phyloP scores from a whole-genome alignment of 2,329 filamentous ascomycete species.

The Microsporum canis region DNA sequence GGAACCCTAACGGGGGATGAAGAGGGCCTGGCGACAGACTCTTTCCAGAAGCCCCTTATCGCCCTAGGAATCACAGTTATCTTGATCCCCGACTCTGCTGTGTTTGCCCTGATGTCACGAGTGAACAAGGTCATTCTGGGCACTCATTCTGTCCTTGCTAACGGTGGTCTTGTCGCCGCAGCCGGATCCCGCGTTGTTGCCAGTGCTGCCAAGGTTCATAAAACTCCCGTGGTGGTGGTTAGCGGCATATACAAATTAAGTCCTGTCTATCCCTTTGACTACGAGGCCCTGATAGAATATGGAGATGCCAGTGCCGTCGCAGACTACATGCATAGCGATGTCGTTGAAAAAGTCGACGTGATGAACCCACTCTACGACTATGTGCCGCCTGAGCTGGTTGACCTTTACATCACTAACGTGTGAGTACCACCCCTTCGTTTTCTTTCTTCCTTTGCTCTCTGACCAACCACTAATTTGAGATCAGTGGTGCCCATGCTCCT shows the following conservation, averaged over 20 bases:
- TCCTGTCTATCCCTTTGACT: constrained; percentile 75
- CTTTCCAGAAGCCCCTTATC: constrained; percentile 66
- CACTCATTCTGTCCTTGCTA: constrained; percentile 75
- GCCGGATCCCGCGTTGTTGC: constrained; percentile 76
- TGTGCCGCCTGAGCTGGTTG: constrained; percentile 58
- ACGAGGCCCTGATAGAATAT: constrained; percentile 73
- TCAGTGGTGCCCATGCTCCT: constrained; percentile 50
- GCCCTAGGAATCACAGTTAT: constrained; percentile 71
- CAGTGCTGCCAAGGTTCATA: constrained; percentile 68
- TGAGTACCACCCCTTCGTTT: constrained; percentile 34
- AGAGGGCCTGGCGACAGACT: constrained; percentile 36
- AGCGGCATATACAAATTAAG: constrained; percentile 90
- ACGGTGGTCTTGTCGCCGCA: constrained; percentile 74
- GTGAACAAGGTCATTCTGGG: constrained; percentile 92
- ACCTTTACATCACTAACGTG: constrained; percentile 63
- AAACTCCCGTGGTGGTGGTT: constrained; percentile 76
- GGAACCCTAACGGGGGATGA: constrained; percentile 42
- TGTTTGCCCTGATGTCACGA: constrained; percentile 88
- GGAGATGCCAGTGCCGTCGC: constrained; percentile 69
- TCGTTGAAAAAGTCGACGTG: constrained; percentile 67
- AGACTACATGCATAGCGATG: constrained; percentile 63
- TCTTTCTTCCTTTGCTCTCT: constrained; percentile 6
- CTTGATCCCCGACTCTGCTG: constrained; percentile 68
- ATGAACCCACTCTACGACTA: constrained; percentile 74
- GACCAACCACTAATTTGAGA: constrained; percentile 10